Percentiles rank a stretch among this genome's conserved stretches.
Conservation (phyloP, 1,284 basidiomycete genomes). For the Exobasidium rhododendri region DNA sequence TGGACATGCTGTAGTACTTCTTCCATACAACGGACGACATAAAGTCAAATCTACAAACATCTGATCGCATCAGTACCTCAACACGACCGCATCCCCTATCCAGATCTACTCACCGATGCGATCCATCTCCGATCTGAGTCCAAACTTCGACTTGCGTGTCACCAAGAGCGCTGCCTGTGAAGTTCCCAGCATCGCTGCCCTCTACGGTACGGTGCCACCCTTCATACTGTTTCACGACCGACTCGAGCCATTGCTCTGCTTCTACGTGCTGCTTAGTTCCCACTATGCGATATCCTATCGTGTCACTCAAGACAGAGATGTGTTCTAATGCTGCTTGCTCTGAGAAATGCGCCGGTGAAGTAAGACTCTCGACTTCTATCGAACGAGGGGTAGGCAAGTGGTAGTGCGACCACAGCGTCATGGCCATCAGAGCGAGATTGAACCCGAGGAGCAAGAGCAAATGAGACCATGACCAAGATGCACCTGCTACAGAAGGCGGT, state of each 20-base stretch:
- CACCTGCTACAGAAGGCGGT: not conserved
- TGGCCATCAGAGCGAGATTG: conserved; percentile 25
- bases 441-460: conserved; percentile 22
- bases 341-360: conserved; percentile 27
- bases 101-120: conserved; percentile 29
- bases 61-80: not conserved
- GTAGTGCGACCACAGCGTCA: conserved; percentile 46
- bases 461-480: conserved; percentile 3
- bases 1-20: conserved; percentile 79
- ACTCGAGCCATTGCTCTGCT: conserved; percentile 78
- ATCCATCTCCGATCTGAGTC: conserved; percentile 50
- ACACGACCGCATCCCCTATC: not conserved
- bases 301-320: conserved; percentile 60
- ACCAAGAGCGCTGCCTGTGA: conserved; percentile 15
- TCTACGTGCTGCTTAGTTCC: conserved; percentile 83
- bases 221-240: conserved; percentile 63
- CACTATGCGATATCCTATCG: conserved; percentile 85
- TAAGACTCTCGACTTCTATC: conserved; percentile 18
- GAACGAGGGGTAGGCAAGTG: conserved; percentile 40
- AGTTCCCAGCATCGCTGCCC: conserved; percentile 14
- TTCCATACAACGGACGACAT: conserved; percentile 72
- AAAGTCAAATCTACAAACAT: conserved; percentile 28
- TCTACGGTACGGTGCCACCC: conserved; percentile 49
- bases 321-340: conserved; percentile 45
- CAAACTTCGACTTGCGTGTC: conserved; percentile 50